Conservation (phyloP, 305 asterid genomes). For the Ajuga reptans region DNA sequence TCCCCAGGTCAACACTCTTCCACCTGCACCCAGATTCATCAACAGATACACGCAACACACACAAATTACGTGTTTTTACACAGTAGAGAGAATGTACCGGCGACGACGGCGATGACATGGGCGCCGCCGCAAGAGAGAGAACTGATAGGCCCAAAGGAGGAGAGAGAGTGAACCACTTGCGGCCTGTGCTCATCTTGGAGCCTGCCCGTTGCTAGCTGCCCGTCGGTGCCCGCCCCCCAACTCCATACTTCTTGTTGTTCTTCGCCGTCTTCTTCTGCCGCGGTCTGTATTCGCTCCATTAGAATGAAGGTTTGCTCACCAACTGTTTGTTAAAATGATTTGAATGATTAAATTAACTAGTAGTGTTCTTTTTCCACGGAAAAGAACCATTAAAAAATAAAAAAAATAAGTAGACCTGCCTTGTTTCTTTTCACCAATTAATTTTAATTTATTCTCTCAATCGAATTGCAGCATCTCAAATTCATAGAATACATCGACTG, state of each 20-base stretch:
- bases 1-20: slow-evolving; percentile 82
- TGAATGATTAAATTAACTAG: background rate
- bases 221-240: slow-evolving; percentile 98
- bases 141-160: slow-evolving; percentile 43
- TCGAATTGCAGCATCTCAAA: background rate
- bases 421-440: background rate
- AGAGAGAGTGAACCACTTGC: slow-evolving; percentile 48
- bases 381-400: background rate
- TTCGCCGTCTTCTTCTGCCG: slow-evolving; percentile 28
- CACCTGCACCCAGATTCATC: slow-evolving; percentile 39
- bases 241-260: slow-evolving; percentile 56
- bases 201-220: slow-evolving; percentile 68
- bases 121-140: slow-evolving; percentile 93
- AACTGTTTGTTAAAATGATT: background rate
- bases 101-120: slow-evolving; percentile 64
- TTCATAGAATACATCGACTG: slow-evolving; percentile 12
- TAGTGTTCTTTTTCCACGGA: background rate
- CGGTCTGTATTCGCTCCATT: background rate
- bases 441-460: background rate
- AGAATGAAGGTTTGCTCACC: background rate
- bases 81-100: slow-evolving; percentile 32
- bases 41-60: background rate
- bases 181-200: slow-evolving; percentile 62
- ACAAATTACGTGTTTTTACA: background rate
- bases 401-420: background rate